Conservation (phyloP, 177 flowering plant species). For the Vitis hybrid region DNA sequence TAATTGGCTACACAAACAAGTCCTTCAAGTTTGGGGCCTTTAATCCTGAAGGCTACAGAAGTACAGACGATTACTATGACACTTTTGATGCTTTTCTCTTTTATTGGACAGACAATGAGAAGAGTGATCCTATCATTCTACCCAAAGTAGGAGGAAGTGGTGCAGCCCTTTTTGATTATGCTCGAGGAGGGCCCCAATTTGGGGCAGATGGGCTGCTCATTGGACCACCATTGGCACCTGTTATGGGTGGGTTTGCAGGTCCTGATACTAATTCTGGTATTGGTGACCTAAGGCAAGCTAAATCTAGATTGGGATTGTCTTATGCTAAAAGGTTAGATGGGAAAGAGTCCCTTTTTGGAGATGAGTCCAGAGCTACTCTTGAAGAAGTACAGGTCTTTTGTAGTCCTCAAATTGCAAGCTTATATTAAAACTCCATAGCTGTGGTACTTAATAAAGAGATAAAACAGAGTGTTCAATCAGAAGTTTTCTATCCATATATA, state of each 20-base stretch:
- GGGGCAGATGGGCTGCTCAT: constrained; percentile 94
- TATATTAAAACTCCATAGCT: constrained; percentile 38
- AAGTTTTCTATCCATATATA: too few relatives aligned
- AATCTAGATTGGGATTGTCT: constrained; percentile 83
- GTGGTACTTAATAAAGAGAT: too few relatives aligned
- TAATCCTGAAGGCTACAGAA: constrained; percentile 87
- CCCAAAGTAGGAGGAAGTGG: constrained; percentile 97
- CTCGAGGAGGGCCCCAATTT: constrained; percentile 91
- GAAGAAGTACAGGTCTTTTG: constrained; percentile 79
- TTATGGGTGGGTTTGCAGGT: constrained; percentile 91
- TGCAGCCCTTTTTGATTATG: constrained; percentile 93
- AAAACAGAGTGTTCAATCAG: too few relatives aligned
- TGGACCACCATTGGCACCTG: constrained; percentile 92
- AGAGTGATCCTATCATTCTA: constrained; percentile 48
- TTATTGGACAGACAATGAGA: constrained; percentile 56
- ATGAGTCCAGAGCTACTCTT: constrained; percentile 58
- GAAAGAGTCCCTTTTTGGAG: constrained; percentile 85
- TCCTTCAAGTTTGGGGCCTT: constrained; percentile 88
- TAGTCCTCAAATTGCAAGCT: constrained; percentile 87
- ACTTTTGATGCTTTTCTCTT: constrained; percentile 87
- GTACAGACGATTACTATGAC: constrained; percentile 88
- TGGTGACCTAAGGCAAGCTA: constrained; percentile 83
- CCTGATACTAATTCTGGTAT: constrained; percentile 85
- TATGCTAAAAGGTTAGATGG: constrained; percentile 88
- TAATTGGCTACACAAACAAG: constrained; percentile 75